A percentile compares a stretch with the other conserved stretches of the same genome.
Evolutionary conservation across 257 asterid genomes (phyloP).

Genomic region (Nyctanthes arbortristis): DNA sequence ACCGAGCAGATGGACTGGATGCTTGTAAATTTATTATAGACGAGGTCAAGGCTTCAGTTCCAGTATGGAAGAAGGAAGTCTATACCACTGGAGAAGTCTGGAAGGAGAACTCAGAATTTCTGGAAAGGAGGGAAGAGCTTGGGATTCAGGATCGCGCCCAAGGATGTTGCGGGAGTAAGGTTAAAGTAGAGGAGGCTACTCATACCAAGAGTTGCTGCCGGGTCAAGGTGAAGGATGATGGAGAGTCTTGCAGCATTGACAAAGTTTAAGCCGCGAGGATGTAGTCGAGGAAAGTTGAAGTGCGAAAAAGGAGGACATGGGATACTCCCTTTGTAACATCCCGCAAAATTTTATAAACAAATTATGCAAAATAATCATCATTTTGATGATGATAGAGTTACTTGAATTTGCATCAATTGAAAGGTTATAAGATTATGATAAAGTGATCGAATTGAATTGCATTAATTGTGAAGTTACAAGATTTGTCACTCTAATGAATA

Average conservation of each 20-base stretch:
- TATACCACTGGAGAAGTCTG: slow-evolving; percentile 89
- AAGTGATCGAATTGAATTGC: no score
- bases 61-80: slow-evolving; percentile 98
- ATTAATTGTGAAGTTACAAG: no score
- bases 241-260: slow-evolving; percentile 24
- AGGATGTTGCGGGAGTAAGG: slow-evolving; percentile 40
- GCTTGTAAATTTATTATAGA: slow-evolving; percentile 87
- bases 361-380: no score
- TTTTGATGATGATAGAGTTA: no score
- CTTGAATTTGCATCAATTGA: no score
- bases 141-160: slow-evolving; percentile 26
- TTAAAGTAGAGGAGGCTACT: slow-evolving; percentile 40
- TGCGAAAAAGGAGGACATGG: background rate
- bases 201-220: slow-evolving; percentile 51
- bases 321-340: no score
- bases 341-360: no score
- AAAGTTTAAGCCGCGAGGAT: background rate
- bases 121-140: slow-evolving; percentile 62
- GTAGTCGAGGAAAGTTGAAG: background rate
- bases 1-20: slow-evolving; percentile 79
- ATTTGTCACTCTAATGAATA: no score
- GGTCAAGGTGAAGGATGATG: slow-evolving; percentile 53
- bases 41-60: slow-evolving; percentile 91
- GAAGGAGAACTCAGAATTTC: slow-evolving; percentile 89
- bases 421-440: no score